These are phyloP conservation scores for Rhizopogon vinicolor DNA, from an alignment of 768 basidiomycete genomes.

Conservation along the genomic window DNA sequence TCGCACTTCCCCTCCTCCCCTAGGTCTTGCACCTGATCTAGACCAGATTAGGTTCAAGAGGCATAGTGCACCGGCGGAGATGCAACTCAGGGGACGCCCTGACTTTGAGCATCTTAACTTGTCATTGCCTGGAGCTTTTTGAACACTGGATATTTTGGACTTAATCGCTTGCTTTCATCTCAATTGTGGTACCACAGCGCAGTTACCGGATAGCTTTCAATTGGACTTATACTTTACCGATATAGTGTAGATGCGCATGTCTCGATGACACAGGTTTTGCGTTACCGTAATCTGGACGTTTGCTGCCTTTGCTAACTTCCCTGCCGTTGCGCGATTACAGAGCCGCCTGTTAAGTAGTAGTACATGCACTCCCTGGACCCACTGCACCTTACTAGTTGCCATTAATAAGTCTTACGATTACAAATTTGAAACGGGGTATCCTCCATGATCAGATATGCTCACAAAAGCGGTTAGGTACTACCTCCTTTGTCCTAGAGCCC, in stretches of 20 bases:
- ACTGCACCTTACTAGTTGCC: neutral
- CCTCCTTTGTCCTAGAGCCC: neutral
- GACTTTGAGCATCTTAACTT: slow-evolving; percentile 61
- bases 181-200: neutral
- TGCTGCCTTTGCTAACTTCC: neutral
- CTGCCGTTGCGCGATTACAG: neutral
- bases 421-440: neutral
- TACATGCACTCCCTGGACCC: neutral
- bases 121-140: slow-evolving; percentile 56
- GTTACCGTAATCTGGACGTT: neutral
- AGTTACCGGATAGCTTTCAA: neutral
- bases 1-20: slow-evolving; percentile 37
- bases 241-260: neutral
- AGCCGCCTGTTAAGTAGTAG: neutral
- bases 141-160: slow-evolving; percentile 10
- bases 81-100: slow-evolving; percentile 42
- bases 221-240: neutral
- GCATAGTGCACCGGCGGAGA: slow-evolving; percentile 61
- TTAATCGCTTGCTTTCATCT: neutral
- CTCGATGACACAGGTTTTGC: slow-evolving; percentile 2
- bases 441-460: neutral
- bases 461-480: neutral
- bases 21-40: slow-evolving; percentile 6
- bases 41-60: slow-evolving; percentile 42
- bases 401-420: neutral